Percentiles rank a stretch among this genome's conserved stretches.
phyloP scores from a whole-genome alignment of 1,139 yeast genomes.

The Pichia sp. region DNA sequence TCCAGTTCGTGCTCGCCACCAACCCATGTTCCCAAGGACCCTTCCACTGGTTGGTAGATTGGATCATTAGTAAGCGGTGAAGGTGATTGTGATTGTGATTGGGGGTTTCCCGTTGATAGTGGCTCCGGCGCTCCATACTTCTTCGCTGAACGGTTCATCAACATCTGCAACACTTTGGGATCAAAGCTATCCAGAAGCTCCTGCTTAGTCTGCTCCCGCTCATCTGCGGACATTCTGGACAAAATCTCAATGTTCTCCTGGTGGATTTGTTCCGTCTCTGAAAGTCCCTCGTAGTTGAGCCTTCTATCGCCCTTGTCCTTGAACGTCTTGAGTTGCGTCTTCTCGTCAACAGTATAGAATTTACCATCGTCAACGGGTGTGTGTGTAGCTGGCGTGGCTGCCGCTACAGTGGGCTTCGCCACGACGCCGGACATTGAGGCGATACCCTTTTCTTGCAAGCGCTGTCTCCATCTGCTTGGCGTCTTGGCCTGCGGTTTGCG shows the following conservation, averaged over 20 bases:
- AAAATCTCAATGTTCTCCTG: constrained; percentile 63
- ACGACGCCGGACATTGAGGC: constrained; percentile 23
- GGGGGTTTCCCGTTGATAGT: not conserved
- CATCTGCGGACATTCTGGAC: constrained; percentile 57
- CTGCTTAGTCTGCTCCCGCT: constrained; percentile 56
- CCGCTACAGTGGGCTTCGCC: constrained; percentile 4
- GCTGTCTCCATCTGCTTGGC: constrained; percentile 17
- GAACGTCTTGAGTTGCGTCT: constrained; percentile 17
- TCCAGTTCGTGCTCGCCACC: constrained; percentile 38
- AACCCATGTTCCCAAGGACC: constrained; percentile 59
- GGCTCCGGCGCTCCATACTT: constrained; percentile 31
- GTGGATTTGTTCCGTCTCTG: constrained; percentile 71
- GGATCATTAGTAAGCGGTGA: too few species aligned
- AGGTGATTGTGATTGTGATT: too few species aligned
- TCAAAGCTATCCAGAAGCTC: constrained; percentile 63
- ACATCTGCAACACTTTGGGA: constrained; percentile 53
- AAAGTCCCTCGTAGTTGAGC: constrained; percentile 20
- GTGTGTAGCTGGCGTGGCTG: not conserved
- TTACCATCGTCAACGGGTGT: constrained; percentile 9
- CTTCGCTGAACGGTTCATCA: constrained; percentile 33
- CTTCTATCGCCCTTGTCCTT: constrained; percentile 11
- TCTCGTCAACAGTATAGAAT: constrained; percentile 11
- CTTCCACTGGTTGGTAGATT: constrained; percentile 49
- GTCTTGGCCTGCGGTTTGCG: constrained; percentile 25
- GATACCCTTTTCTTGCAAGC: constrained; percentile 27